phyloP scores from a whole-genome alignment of 1,139 yeast species.

The Citeromyces hawaiiensis region DNA sequence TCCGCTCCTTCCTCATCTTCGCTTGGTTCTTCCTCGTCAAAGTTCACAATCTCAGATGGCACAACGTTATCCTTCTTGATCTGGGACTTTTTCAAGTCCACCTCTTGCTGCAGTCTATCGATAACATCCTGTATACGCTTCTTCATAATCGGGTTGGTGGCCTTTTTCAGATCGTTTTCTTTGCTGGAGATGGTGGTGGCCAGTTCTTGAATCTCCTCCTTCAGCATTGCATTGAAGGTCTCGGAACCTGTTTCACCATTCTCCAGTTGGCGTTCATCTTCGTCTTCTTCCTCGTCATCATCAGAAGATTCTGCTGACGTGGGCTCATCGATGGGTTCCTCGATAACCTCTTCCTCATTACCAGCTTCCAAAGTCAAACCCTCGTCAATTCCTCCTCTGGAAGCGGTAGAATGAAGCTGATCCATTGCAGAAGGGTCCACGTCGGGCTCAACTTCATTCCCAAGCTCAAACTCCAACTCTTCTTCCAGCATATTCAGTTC shows the following conservation, averaged over 20 bases:
- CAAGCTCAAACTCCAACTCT: conserved; percentile 8
- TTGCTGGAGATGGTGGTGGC: conserved; percentile 71
- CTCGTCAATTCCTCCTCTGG: conserved; percentile 14
- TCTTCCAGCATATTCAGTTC: conserved; percentile 13
- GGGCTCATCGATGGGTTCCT: conserved; percentile 34
- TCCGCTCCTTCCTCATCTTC: conserved; percentile 14
- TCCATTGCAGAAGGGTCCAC: conserved; percentile 15
- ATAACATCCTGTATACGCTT: conserved; percentile 80
- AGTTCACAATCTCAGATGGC: conserved; percentile 5
- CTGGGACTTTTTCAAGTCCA: conserved; percentile 71
- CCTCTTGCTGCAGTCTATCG: conserved; percentile 64
- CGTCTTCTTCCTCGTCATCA: conserved; percentile 41
- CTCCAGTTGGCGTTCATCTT: conserved; percentile 28
- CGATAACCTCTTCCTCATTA: conserved; percentile 24
- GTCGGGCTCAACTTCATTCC: not conserved
- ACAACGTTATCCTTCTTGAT: conserved; percentile 25
- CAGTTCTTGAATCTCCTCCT: conserved; percentile 78
- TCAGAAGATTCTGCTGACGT: conserved; percentile 43
- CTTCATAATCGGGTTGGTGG: conserved; percentile 78
- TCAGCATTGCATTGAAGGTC: conserved; percentile 66
- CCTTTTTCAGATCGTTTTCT: conserved; percentile 58
- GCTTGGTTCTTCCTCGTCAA: conserved; percentile 10
- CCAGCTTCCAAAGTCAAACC: conserved; percentile 18
- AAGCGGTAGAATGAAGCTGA: conserved; percentile 12
- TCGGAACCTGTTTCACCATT: conserved; percentile 17